Conservation (phyloP, 176 grass and related monocot genomes). For the Carex cristatella region DNA sequence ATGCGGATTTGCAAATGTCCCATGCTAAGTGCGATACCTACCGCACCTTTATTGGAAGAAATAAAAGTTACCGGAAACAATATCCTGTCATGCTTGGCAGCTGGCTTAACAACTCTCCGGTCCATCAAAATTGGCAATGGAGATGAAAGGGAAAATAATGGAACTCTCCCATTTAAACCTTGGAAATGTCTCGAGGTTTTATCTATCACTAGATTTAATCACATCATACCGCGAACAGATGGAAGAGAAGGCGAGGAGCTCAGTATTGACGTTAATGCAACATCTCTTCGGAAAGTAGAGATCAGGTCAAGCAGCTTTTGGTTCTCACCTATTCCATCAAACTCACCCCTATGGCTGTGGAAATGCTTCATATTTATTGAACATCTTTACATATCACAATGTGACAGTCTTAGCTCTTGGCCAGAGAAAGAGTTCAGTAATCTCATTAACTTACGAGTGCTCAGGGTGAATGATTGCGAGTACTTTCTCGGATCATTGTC, state of each 20-base stretch:
- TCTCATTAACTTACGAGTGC: background rate
- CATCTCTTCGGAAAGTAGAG: background rate
- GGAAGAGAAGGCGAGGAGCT: background rate
- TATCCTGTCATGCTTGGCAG: background rate
- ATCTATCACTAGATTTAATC: background rate
- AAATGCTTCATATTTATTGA: background rate
- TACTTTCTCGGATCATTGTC: background rate
- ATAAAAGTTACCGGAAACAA: background rate
- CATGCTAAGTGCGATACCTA: constrained; percentile 12
- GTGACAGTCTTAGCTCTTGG: background rate
- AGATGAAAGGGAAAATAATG: background rate
- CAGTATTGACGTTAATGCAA: background rate
- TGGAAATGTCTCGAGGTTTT: background rate
- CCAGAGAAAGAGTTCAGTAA: background rate
- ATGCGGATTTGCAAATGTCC: background rate
- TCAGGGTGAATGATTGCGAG: rapidly evolving
- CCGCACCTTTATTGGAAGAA: background rate
- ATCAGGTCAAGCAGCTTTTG: background rate
- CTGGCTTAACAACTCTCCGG: background rate
- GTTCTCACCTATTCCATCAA: background rate
- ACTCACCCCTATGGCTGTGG: background rate
- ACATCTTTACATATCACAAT: rapidly evolving
- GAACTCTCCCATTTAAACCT: background rate
- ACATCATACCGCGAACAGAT: background rate
- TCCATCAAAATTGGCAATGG: background rate